phyloP scores from a whole-genome alignment of 2,329 filamentous ascomycete genomes.

The Ophiostoma piceae region DNA sequence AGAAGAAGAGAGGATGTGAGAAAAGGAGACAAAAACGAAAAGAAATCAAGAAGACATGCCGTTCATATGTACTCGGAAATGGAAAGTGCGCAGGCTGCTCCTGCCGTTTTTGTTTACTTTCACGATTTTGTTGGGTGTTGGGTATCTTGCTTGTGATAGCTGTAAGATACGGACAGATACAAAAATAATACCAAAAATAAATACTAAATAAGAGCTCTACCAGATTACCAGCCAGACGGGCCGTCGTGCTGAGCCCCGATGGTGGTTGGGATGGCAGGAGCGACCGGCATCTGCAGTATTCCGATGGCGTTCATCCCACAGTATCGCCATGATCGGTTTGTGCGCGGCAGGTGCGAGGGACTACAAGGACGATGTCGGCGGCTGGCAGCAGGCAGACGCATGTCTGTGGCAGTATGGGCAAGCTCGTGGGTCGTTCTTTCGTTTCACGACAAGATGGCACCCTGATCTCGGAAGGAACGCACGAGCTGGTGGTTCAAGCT shows the following conservation, averaged over 20 bases:
- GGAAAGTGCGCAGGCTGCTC: neutral
- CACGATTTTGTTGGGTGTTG: neutral
- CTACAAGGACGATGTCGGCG: neutral
- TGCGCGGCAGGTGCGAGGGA: slow-evolving; percentile 5
- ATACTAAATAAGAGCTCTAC: neutral
- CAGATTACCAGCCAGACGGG: neutral
- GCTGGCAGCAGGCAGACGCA: slow-evolving; percentile 1
- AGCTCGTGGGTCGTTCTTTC: neutral
- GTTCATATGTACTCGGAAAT: neutral
- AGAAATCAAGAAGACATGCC: neutral
- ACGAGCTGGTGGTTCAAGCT: neutral
- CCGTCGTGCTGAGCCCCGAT: neutral
- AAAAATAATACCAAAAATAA: neutral
- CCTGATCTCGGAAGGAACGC: neutral
- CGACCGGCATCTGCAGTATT: neutral
- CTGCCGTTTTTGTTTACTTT: neutral
- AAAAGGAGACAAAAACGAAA: neutral
- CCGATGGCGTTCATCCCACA: neutral
- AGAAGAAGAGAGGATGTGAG: neutral
- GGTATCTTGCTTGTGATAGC: neutral
- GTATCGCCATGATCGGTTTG: neutral
- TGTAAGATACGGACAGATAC: neutral
- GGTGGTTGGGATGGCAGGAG: neutral
- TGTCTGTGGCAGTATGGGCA: neutral
- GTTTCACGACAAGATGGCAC: neutral